Evolutionary conservation across 257 asterid species (phyloP).

Genomic region (Capsicum rhomboideum): DNA sequence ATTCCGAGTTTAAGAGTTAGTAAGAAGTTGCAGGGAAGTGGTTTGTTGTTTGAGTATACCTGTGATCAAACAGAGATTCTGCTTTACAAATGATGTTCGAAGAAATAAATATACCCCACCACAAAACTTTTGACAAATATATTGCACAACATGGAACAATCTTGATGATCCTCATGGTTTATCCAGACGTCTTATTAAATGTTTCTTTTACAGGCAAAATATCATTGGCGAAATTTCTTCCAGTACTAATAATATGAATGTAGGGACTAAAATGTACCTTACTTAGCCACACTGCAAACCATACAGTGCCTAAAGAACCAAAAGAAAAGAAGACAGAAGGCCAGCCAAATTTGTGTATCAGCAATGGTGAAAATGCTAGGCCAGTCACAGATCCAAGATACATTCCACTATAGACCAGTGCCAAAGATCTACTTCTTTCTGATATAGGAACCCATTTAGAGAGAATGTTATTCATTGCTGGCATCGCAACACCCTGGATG

Average conservation of each 20-base stretch:
- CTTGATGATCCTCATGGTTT: not conserved
- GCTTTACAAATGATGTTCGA: not conserved
- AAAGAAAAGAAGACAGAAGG: constrained; percentile 84
- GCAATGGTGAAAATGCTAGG: constrained; percentile 77
- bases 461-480: constrained; percentile 85
- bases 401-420: constrained; percentile 94
- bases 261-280: constrained; percentile 35
- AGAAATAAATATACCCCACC: not conserved
- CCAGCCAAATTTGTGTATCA: constrained; percentile 87
- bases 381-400: constrained; percentile 93
- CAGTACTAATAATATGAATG: not conserved
- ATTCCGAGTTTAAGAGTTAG: not conserved
- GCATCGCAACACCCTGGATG: constrained; percentile 95
- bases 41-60: not conserved
- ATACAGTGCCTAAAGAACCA: constrained; percentile 82
- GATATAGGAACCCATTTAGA: constrained; percentile 93
- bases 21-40: not conserved
- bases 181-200: too few relatives aligned
- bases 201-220: not conserved
- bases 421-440: constrained; percentile 92
- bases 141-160: not conserved
- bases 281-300: constrained; percentile 67
- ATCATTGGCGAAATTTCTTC: not conserved
- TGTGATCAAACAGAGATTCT: not conserved
- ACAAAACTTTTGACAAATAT: not conserved